Evolutionary conservation across 73 alveolate species (phyloP), one percentile per base, ranked within the genome.

Genomic region (Paraurostyla sp.): DNA sequence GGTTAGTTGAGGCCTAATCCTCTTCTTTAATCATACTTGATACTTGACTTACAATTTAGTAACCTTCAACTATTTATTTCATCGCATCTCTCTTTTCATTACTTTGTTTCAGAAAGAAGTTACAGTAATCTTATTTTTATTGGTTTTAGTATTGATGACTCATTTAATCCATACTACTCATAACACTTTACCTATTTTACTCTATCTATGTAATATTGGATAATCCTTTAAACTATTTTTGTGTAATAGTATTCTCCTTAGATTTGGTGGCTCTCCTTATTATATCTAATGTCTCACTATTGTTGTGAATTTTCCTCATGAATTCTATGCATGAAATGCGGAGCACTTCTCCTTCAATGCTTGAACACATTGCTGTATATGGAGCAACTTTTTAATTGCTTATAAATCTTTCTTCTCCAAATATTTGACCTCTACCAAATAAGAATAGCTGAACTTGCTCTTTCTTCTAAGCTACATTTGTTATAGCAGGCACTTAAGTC

Each of bases 331-430:
- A 20, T 22, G 73, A 40, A 4, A 45, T 63, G 4, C 65, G 20
- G 18, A 62, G 36, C 20, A 60, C 75, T 27, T 83, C 92, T 4
- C 84, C 92, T 13, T 45, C 82, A 0, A 83, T 2, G 35, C 76
- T 42, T 18, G 25, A 25, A 36, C 92, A 83, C 1, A 43, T 48
- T 4, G 69, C 86, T 6, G 92, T 63, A 42, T 59, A 63, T 0
- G 84, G 58, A 35, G 60, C 60, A 2, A 57, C 65, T 27, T 62
- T 83, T 63, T 45, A 40, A 51, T 78, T 54, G 22, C 62, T 42
- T 9, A 83, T 45, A 35, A 65, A 45, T 42, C 69, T 56, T 30
- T 83, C 84, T 43, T 83, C 92, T 27, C 92, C 92, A 63, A 83
- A 83, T 50, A 83, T 20, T 25, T 83, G 27, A 13, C 92, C 92